phyloP scores from a whole-genome alignment of 202 grass and related monocot species.

The Panicum hallii region DNA sequence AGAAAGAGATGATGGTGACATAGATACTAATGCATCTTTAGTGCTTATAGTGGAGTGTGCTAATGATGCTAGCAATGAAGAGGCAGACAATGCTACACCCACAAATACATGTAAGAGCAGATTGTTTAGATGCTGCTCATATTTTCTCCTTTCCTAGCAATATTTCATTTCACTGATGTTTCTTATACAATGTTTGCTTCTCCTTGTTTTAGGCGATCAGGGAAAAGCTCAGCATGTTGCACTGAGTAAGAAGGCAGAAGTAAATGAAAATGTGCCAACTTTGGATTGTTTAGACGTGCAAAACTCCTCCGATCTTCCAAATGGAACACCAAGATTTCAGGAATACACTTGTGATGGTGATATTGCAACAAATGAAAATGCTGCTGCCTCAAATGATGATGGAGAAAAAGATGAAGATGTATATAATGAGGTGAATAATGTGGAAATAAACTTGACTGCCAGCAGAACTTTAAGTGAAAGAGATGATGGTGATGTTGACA shows the following conservation, averaged over 20 bases:
- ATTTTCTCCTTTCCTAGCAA: constrained; percentile 13
- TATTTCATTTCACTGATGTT: constrained; percentile 20
- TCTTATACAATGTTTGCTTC: constrained; percentile 29
- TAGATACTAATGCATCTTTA: constrained; percentile 3
- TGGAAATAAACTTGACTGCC: too few relatives aligned
- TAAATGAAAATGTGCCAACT: too few relatives aligned
- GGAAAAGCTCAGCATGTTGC: too few relatives aligned
- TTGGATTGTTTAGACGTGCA: too few relatives aligned
- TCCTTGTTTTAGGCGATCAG: neutral
- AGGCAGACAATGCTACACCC: neutral
- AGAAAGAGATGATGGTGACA: constrained; percentile 16
- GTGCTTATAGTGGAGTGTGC: neutral
- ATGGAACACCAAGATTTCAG: neutral
- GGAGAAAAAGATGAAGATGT: too few relatives aligned
- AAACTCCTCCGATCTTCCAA: too few relatives aligned
- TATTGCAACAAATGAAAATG: too few relatives aligned
- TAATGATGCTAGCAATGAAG: neutral
- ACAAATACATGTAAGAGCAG: constrained; percentile 17
- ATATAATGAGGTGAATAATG: too few relatives aligned
- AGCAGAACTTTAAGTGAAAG: too few relatives aligned
- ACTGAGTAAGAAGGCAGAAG: too few relatives aligned
- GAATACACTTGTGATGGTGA: neutral
- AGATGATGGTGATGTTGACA: too few relatives aligned
- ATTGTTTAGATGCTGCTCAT: neutral
- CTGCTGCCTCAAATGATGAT: too few relatives aligned